Evolutionary conservation across 768 basidiomycete species (phyloP).

Genomic region (Ramaria rubella): DNA sequence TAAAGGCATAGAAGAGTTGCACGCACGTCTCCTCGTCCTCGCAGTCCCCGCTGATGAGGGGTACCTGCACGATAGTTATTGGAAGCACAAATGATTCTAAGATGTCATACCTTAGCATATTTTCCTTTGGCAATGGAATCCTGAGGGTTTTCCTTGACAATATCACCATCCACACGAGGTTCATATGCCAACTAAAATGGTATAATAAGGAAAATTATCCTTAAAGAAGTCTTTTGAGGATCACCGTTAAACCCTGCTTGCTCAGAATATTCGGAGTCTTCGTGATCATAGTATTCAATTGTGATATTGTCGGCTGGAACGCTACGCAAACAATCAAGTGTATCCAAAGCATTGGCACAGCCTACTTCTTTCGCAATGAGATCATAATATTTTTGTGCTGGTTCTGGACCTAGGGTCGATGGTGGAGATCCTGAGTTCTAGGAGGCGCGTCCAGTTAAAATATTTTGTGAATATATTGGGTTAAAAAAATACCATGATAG

Average conservation of each 20-base stretch:
- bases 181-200: slow-evolving; percentile 34
- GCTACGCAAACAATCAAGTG: slow-evolving; percentile 34
- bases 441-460: not conserved
- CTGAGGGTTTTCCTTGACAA: slow-evolving; percentile 41
- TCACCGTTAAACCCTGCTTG: too few species aligned
- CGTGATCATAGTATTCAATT: slow-evolving; percentile 34
- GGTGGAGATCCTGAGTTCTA: slow-evolving; percentile 39
- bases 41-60: slow-evolving; percentile 34
- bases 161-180: slow-evolving; percentile 43
- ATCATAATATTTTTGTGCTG: slow-evolving; percentile 42
- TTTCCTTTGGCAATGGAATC: slow-evolving; percentile 36
- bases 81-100: slow-evolving; percentile 7
- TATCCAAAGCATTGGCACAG: slow-evolving; percentile 34
- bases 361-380: slow-evolving; percentile 34
- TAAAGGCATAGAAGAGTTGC: not conserved
- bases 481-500: slow-evolving; percentile 31
- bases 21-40: slow-evolving; percentile 54
- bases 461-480: not conserved
- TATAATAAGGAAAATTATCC: not conserved
- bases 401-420: slow-evolving; percentile 35
- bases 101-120: slow-evolving; percentile 45
- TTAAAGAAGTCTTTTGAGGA: not conserved
- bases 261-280: slow-evolving; percentile 31
- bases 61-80: not conserved
- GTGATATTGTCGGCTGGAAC: slow-evolving; percentile 33